Evolutionary conservation across 2,329 filamentous ascomycete genomes (phyloP).

Genomic region (Helminthosporium solani): DNA sequence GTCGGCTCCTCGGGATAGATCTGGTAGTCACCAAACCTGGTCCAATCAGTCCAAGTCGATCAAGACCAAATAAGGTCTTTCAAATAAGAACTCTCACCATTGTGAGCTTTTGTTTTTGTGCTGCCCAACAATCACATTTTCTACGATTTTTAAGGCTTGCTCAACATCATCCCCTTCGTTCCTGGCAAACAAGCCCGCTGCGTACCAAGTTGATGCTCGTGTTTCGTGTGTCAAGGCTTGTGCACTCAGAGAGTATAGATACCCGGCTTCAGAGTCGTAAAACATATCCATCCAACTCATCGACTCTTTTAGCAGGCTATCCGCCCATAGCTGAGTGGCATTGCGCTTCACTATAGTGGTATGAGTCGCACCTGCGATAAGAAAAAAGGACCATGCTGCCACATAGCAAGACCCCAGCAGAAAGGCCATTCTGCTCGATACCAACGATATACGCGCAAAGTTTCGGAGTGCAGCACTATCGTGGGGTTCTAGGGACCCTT

Average conservation of each 20-base stretch:
- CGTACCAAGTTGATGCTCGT: constrained; percentile 59
- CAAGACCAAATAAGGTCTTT: neutral
- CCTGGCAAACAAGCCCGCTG: constrained; percentile 56
- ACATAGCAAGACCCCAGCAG: neutral
- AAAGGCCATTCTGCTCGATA: neutral
- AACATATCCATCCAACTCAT: constrained; percentile 58
- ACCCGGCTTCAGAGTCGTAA: constrained; percentile 55
- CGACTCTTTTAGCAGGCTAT: constrained; percentile 44
- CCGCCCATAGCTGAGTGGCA: neutral
- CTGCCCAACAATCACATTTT: constrained; percentile 55
- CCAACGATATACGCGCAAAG: neutral
- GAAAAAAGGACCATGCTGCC: neutral
- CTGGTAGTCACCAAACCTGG: constrained; percentile 54
- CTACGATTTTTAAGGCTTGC: constrained; percentile 55
- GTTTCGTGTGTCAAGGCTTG: constrained; percentile 57
- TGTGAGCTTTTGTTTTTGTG: constrained; percentile 54
- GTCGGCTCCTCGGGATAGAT: constrained; percentile 59
- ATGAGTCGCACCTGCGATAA: neutral
- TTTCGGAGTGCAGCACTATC: neutral
- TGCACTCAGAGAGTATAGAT: constrained; percentile 54
- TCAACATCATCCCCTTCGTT: constrained; percentile 52
- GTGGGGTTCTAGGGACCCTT: neutral
- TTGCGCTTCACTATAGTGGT: constrained; percentile 1
- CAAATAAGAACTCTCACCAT: constrained; percentile 50
- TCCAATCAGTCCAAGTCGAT: neutral